Evolutionary conservation across 352 stramenopile genomes (phyloP), one percentile per base, ranked within the genome.

Genomic region (Phytophthora idaei): DNA sequence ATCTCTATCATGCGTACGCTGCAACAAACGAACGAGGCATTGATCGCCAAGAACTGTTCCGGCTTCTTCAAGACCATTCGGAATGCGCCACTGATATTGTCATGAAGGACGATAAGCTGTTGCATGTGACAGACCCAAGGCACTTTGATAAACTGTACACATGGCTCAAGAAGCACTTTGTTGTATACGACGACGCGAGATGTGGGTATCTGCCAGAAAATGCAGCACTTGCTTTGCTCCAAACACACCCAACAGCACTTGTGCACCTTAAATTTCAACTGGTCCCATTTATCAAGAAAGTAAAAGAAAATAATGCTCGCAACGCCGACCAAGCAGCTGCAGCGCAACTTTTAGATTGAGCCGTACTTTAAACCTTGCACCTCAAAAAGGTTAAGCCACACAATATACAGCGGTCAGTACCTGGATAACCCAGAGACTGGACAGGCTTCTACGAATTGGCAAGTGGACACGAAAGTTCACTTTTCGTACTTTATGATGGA

Each of bases 141-240:
- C 55, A 89, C 46, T 90, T 89, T 61, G 83, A 91, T 51, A 71
- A 80, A 3, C 60, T 91, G 3, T 91, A 91, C 61, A 91, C 83
- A 27, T 91, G 83, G 83, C 61, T 91, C 21, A 91, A 91, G 71
- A 90, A 89, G 57, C 71, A 89, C 39, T 74, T 87, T n/a, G 77
- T 56, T 21, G 25, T 81, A 14, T 87, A 78, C 45, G 83, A 91
- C 44, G 58, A 59, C 1, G 46, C 65, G 0, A 71, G 76, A 15
- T 61, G 59, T 5, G 80, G 80, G 0, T 84, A 64, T 49, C 48
- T 91, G n/a, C 44, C 78, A 0, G 64, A 73, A 5, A 53, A 64
- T 15, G 17, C 57, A 7, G 66, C 77, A 2, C 55, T 88, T 21
- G 79, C 83, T 29, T 77, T 91, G 77, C 67, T 91, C 0, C 50